A percentile compares a stretch with the other conserved stretches of the same genome.
Conservation (phyloP, 176 grass and related monocot genomes). For the Rhynchospora pubera region DNA sequence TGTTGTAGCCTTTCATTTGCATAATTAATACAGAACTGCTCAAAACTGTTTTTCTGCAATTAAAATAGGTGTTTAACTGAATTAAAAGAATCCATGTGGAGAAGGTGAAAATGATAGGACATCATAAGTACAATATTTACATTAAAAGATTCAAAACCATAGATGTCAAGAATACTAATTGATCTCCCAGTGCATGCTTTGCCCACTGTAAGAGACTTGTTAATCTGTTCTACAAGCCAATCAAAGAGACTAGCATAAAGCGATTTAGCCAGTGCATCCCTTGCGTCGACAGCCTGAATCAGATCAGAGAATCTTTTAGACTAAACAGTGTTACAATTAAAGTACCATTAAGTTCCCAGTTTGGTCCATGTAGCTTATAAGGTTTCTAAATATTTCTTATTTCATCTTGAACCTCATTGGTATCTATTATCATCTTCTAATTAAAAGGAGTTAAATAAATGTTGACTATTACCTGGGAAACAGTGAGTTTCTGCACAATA, state of each 20-base stretch:
- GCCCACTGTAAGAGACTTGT: conserved; percentile 86
- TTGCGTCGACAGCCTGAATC: conserved; percentile 73
- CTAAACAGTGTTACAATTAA: background rate
- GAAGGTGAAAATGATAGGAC: background rate
- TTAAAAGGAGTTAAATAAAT: background rate
- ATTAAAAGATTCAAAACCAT: conserved; percentile 95
- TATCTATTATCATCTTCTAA: background rate
- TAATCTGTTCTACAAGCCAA: conserved; percentile 97
- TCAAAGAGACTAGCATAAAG: conserved; percentile 95
- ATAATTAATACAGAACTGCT: conserved; percentile 99
- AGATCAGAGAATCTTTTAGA: conserved; percentile 13
- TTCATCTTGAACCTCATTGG: background rate
- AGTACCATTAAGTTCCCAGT: background rate
- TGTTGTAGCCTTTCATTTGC: conserved; percentile 97
- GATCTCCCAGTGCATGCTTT: conserved; percentile 92
- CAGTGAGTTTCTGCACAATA: conserved; percentile 96
- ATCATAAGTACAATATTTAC: conserved; percentile 17
- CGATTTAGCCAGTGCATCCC: conserved; percentile 93
- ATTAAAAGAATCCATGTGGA: background rate
- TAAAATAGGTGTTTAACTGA: background rate
- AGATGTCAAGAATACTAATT: conserved; percentile 99
- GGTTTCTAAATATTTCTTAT: background rate
- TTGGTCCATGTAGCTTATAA: background rate
- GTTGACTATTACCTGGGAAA: conserved; percentile 57
- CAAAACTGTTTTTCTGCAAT: conserved; percentile 89